A percentile compares a stretch with the other conserved stretches of the same genome.
phyloP scores from a whole-genome alignment of 2,329 filamentous ascomycete species.

The Davidsoniella eucalypti region DNA sequence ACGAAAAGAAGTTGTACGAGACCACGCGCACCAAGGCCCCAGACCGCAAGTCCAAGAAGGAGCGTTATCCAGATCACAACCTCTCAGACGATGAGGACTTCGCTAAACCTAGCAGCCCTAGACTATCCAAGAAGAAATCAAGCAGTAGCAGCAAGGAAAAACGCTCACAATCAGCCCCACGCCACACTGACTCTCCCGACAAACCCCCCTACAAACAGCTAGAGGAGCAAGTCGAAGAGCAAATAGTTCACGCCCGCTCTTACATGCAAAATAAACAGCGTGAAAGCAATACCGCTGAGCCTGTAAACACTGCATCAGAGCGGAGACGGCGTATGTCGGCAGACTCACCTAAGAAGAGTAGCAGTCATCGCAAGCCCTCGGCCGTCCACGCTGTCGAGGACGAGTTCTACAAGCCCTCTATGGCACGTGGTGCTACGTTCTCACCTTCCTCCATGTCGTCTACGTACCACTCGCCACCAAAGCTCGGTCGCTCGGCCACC shows the following conservation, averaged over 20 bases:
- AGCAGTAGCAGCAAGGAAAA: constrained; percentile 1
- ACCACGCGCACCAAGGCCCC: not conserved
- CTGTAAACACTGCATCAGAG: not conserved
- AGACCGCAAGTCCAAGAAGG: constrained; percentile 1
- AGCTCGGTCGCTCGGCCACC: not conserved
- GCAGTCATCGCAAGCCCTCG: not conserved
- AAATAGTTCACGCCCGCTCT: not conserved
- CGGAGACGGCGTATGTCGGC: constrained; percentile 1
- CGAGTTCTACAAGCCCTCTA: not conserved
- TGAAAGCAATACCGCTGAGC: not conserved
- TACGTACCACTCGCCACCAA: not conserved
- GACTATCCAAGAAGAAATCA: not conserved
- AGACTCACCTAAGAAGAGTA: constrained; percentile 2
- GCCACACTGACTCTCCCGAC: not conserved
- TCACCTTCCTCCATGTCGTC: not conserved
- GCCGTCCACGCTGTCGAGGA: not conserved
- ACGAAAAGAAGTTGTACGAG: not conserved
- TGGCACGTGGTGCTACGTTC: not conserved
- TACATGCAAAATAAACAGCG: not conserved
- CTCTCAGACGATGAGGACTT: not conserved
- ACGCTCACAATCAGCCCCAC: not conserved
- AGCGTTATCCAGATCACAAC: not conserved
- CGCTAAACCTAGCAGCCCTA: not conserved
- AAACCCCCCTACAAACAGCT: not conserved
- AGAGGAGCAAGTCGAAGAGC: not conserved